These are phyloP conservation scores for Yamadazyma siamensis DNA, from an alignment of 1,139 yeast species.

Conservation along the genomic window DNA sequence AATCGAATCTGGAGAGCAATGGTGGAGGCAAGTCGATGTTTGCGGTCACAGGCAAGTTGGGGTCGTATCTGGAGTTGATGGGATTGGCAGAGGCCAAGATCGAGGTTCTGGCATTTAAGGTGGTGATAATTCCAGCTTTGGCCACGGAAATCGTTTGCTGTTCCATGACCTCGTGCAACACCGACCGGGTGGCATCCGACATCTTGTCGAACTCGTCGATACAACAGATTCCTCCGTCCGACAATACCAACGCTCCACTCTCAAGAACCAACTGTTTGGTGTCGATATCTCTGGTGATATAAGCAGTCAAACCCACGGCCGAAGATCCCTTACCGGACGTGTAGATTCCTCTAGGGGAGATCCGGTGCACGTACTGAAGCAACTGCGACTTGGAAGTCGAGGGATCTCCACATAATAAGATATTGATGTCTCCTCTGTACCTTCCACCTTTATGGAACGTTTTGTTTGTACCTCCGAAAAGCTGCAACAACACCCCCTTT, in stretches of 20 bases:
- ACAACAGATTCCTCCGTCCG: constrained; percentile 98
- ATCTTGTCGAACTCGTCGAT: constrained; percentile 98
- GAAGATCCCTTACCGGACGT: constrained; percentile 99
- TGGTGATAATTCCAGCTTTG: constrained; percentile 96
- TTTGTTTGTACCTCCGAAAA: constrained; percentile 95
- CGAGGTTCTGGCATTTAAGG: constrained; percentile 93
- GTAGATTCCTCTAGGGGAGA: constrained; percentile 96
- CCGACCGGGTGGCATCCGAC: constrained; percentile 93
- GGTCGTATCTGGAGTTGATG: constrained; percentile 93
- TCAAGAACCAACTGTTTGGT: constrained; percentile 91
- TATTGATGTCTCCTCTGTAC: constrained; percentile 92
- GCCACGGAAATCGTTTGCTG: constrained; percentile 98
- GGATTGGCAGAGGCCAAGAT: constrained; percentile 97
- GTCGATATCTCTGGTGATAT: constrained; percentile 90
- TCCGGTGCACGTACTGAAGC: constrained; percentile 90
- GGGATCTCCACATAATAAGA: constrained; percentile 94
- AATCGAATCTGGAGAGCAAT: constrained; percentile 85
- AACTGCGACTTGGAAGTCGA: constrained; percentile 95
- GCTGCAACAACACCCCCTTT: constrained; percentile 86
- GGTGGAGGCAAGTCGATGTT: constrained; percentile 98
- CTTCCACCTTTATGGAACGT: constrained; percentile 86
- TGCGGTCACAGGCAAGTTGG: constrained; percentile 87
- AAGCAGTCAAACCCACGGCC: constrained; percentile 98
- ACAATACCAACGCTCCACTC: constrained; percentile 92
- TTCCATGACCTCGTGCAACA: constrained; percentile 97